Base-by-base conservation (phyloP, 2,329 filamentous ascomycete genomes). In the Achaetomium macrosporum region DNA sequence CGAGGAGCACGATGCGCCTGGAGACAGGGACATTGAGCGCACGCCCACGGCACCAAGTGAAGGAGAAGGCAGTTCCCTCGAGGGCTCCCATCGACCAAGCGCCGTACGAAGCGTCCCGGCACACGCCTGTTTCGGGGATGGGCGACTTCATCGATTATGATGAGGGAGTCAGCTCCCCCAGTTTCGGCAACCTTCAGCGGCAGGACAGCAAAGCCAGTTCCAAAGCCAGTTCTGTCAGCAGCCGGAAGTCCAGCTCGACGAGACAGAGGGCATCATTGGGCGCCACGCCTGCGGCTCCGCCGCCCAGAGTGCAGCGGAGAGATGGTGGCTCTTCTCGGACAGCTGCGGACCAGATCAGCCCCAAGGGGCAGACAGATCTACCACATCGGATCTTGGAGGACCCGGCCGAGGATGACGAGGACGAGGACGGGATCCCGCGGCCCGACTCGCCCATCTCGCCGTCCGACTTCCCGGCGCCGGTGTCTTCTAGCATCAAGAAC, bases 391-490 rank as follows among this genome's bases (percentile, higher is more conserved):
- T 62, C 40, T 19, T 52, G 11, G 61, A 61, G 36, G 59, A 59
- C 6, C 53, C 51, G n/a, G 49, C 48, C 5, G 61, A 61, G 36
- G 54, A 58, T 15, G 55, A 59, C 6, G 57, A 59, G 20, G 55
- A 59, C 4, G 57, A 59, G 20, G 53, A 42, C 3, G 65, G 59
- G 20, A 51, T 67, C 6, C 65, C 65, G 8, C 59, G 67, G 8
- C 66, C 66, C 0, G 66, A 68, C 52, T 69, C 68, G 36, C 63
- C 67, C 1, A 62, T 67, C 40, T 59, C 59, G 31, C 63, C 62
- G 30, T 51, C 31, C 8, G 60, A 59, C 19, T 56, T 58, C 16
- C 57, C 61, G 13, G 42, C 57, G 36, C 56, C 57, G 25, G 50
- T 59, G 37, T 54, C 63, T 25, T 25, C 25, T 25, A 7, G 25